Evolutionary conservation across 1,139 yeast species (phyloP), one percentile per base, ranked within the genome.

Genomic region (Taphrina flavorubra): DNA sequence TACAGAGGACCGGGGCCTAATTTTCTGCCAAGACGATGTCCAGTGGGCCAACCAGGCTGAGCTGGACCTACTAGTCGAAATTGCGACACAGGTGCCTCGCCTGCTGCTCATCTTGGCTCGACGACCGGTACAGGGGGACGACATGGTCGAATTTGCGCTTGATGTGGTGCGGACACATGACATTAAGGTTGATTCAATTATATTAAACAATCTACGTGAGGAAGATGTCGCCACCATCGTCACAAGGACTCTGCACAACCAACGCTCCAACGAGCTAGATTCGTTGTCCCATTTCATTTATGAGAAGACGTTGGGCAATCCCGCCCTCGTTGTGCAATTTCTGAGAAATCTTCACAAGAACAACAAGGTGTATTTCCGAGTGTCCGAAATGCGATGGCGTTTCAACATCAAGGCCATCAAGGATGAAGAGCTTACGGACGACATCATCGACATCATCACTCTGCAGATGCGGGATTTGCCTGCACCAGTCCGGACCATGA

Each of bases 21-120:
- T 51, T 11, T 20, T 49, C 18, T 49, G 34, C 18, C 49, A 44
- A 51, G 65, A 61, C 37, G 59, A 61, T 51, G 51, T 61, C 31
- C 59, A 61, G 20, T 61, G 65, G 65, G 58, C 58, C 6, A 31
- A 16, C n/a, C 59, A 31, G 40, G 65, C 58, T 6, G 65, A 61
- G 34, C 36, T 51, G 25, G 63, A 44, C 31, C n/a, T 59, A 11
- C 8, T 46, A 10, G 14, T 36, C n/a, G 51, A 44, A n/a, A 44
- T 59, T 31, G 63, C 46, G n/a, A 20, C 55, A 10, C 40, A 34
- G 16, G 63, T 59, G 13, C 55, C 63, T 20, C 36, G 53, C 14
- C 47, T 61, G 1, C 34, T 61, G 31, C 13, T 61, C 8, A 49
- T 61, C 47, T 20, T 46, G 39, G 59, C 65, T 37, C 53, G 44